Percentiles rank a stretch among this genome's conserved stretches.
Conservation (phyloP, 331 rosid genomes). For the Spiraea crenata region DNA sequence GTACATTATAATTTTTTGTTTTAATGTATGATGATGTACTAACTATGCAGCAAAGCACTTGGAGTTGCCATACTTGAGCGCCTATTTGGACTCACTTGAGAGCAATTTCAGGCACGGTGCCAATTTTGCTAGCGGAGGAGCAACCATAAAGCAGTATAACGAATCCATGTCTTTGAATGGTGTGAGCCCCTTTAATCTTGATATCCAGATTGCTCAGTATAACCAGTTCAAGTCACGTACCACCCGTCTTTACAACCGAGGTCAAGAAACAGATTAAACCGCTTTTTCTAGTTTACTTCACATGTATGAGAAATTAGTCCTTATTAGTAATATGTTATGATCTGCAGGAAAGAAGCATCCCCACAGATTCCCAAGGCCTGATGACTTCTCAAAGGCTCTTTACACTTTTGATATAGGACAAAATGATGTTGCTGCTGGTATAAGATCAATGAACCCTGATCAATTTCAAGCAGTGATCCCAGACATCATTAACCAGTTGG, state of each 20-base stretch:
- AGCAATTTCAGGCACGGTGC: conserved; percentile 72
- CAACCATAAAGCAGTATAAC: conserved; percentile 58
- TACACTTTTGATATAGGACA: conserved; percentile 80
- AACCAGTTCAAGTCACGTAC: conserved; percentile 65
- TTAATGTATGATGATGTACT: neutral
- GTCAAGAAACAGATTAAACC: conserved; percentile 20
- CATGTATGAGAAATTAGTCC: neutral
- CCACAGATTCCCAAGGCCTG: conserved; percentile 43
- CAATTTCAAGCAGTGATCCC: conserved; percentile 38
- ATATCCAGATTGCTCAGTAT: conserved; percentile 60
- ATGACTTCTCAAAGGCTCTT: conserved; percentile 70
- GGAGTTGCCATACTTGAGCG: conserved; percentile 47
- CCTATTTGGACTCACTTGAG: conserved; percentile 72
- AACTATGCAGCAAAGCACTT: conserved; percentile 53
- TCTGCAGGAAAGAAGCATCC: conserved; percentile 34
- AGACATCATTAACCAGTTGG: conserved; percentile 46
- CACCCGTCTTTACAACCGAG: conserved; percentile 38
- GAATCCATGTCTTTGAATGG: conserved; percentile 52
- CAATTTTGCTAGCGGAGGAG: conserved; percentile 77
- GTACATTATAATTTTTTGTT: neutral
- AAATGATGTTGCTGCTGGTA: conserved; percentile 62
- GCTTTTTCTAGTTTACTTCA: neutral
- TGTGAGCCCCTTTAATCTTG: conserved; percentile 61
- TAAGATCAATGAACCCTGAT: conserved; percentile 34
- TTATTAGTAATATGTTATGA: neutral